These are phyloP conservation scores for Yamadazyma akitaensis DNA, from an alignment of 805 yeast genomes.

Conservation along the genomic window DNA sequence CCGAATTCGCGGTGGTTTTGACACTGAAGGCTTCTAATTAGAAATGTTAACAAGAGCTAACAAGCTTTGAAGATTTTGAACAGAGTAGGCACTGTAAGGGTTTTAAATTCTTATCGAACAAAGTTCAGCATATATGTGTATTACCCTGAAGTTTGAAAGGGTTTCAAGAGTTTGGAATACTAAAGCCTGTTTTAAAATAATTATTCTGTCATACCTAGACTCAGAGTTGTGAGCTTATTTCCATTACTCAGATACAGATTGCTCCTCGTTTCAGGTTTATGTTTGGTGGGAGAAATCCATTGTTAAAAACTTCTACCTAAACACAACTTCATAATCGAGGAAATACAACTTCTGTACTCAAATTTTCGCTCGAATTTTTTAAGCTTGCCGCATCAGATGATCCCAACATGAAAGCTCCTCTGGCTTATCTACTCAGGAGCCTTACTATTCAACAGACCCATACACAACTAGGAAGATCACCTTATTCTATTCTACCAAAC, in stretches of 20 bases:
- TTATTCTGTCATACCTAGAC: too few species aligned
- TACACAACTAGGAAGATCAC: neutral
- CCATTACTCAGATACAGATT: too few species aligned
- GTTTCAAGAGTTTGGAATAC: too few species aligned
- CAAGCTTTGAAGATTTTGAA: neutral
- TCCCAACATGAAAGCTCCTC: neutral
- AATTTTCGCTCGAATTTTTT: slow-evolving; percentile 2
- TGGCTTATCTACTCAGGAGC: neutral
- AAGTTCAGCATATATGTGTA: too few species aligned
- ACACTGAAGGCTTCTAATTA: neutral
- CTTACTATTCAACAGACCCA: neutral
- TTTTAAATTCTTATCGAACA: too few species aligned
- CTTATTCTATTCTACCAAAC: neutral
- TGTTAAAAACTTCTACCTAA: neutral
- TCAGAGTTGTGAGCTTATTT: too few species aligned
- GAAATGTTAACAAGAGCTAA: neutral
- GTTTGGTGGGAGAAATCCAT: too few species aligned
- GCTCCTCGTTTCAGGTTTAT: too few species aligned
- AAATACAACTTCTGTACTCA: neutral
- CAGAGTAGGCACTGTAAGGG: neutral
- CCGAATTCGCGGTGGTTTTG: neutral
- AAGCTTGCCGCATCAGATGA: neutral
- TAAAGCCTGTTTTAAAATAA: too few species aligned
- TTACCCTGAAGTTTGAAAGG: too few species aligned
- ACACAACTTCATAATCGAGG: too few species aligned